Evolutionary conservation across 306 rosid genomes (phyloP).

Genomic region (Cercis canadensis): DNA sequence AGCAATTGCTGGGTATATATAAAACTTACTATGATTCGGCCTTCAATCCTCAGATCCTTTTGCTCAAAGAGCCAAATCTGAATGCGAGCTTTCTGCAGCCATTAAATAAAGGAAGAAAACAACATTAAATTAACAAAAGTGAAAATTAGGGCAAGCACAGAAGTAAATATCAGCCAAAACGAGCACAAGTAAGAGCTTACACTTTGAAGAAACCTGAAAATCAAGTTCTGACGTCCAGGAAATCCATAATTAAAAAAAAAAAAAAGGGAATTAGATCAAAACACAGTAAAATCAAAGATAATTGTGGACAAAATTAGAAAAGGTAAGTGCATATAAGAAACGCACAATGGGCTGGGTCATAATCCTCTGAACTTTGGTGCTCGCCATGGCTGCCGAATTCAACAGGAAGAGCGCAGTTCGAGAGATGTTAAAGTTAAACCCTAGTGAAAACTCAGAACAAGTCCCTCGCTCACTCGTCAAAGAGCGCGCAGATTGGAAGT

Average conservation of each 20-base stretch:
- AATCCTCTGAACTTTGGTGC: conserved; percentile 95
- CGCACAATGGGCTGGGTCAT: conserved; percentile 91
- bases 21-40: conserved; percentile 77
- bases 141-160: not conserved
- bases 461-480: no score
- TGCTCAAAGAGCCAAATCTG: conserved; percentile 94
- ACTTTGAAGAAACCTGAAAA: conserved; percentile 89
- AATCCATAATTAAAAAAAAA: not conserved
- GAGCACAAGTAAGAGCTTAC: conserved; percentile 45
- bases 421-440: not conserved
- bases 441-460: not conserved
- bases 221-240: conserved; percentile 66
- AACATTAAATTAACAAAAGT: not conserved
- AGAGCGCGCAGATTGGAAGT: no score
- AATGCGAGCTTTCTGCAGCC: conserved; percentile 78
- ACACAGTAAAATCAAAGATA: no score
- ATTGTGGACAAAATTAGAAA: not conserved
- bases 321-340: not conserved
- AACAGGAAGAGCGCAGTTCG: not conserved
- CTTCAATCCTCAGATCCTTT: conserved; percentile 82
- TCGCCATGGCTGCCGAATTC: conserved; percentile 68
- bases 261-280: not conserved
- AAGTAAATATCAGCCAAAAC: not conserved
- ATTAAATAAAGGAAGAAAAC: conserved; percentile 1
- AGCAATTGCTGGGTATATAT: no score